Percentiles rank a stretch among this genome's conserved stretches.
phyloP scores from a whole-genome alignment of 805 yeast species.

The Metschnikowia continentalis region DNA sequence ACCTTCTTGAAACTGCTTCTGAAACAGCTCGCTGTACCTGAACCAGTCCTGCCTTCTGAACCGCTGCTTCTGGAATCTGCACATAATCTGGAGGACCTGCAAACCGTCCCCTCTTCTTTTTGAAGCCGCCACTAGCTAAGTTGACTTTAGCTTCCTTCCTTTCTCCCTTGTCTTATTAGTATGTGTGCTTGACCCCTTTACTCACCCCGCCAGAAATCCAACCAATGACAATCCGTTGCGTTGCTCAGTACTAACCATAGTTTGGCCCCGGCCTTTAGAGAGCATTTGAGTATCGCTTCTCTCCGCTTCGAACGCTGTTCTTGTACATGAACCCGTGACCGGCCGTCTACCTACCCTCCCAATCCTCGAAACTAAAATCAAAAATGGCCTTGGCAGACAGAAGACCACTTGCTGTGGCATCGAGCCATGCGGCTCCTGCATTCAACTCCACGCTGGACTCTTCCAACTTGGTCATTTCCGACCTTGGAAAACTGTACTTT shows the following conservation, averaged over 20 bases:
- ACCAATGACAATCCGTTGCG: not conserved
- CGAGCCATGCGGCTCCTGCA: constrained; percentile 44
- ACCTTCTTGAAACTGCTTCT: too few relatives aligned
- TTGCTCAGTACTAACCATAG: not conserved
- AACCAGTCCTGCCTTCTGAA: too few relatives aligned
- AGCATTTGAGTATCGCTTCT: constrained; percentile 21
- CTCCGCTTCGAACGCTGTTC: not conserved
- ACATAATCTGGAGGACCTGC: not conserved
- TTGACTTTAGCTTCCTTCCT: constrained; percentile 1
- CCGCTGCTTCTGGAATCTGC: too few relatives aligned
- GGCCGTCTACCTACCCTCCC: not conserved
- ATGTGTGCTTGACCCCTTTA: not conserved
- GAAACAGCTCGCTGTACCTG: too few relatives aligned
- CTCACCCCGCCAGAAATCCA: not conserved
- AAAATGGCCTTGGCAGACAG: constrained; percentile 63
- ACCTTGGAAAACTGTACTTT: not conserved
- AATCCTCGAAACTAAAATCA: too few relatives aligned
- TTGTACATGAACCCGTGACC: not conserved
- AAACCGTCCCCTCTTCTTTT: too few relatives aligned
- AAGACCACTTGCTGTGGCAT: constrained; percentile 55
- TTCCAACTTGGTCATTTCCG: not conserved
- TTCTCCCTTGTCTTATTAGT: constrained; percentile 3
- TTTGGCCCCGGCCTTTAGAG: constrained; percentile 6
- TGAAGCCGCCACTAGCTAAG: not conserved
- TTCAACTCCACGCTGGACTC: constrained; percentile 27